Percentiles rank a stretch among this genome's conserved stretches.
phyloP scores from a whole-genome alignment of 2,329 filamentous ascomycete species.

The Coniochaeta hoffmannii region DNA sequence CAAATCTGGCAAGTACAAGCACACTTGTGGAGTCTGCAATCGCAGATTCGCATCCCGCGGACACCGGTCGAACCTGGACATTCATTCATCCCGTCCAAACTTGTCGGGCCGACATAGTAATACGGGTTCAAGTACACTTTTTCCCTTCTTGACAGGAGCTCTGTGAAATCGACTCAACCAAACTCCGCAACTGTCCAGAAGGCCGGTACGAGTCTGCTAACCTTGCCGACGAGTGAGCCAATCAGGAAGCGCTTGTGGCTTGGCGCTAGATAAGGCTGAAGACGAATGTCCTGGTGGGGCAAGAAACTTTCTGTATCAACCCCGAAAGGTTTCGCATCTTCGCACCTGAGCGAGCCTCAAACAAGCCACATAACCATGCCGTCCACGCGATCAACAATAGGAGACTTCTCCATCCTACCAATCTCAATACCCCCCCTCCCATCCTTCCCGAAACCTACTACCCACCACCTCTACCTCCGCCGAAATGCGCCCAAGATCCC shows the following conservation, averaged over 20 bases:
- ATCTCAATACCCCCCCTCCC: slow-evolving; percentile 57
- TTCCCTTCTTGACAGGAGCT: too few relatives aligned
- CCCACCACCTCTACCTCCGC: slow-evolving; percentile 83
- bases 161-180: too few relatives aligned
- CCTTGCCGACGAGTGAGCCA: background rate
- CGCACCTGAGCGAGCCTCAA: background rate
- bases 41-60: too few relatives aligned
- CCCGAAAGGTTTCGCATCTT: background rate
- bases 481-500: slow-evolving; percentile 74
- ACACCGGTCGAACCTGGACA: too few relatives aligned
- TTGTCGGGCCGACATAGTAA: too few relatives aligned
- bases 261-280: background rate
- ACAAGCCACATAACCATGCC: slow-evolving; percentile 21
- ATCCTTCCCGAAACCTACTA: slow-evolving; percentile 53
- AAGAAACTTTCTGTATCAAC: background rate
- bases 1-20: too few relatives aligned
- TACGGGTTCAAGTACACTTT: too few relatives aligned
- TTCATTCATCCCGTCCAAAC: too few relatives aligned
- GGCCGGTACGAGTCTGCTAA: too few relatives aligned
- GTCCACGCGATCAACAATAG: slow-evolving; percentile 33
- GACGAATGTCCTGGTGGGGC: background rate
- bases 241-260: background rate
- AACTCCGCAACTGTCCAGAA: too few relatives aligned
- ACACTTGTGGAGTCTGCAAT: too few relatives aligned
- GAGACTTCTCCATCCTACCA: slow-evolving; percentile 63